These are phyloP conservation scores for Apophysomyces trapeziformis DNA, from an alignment of 371 early-diverging fungal species.

Conservation along the genomic window DNA sequence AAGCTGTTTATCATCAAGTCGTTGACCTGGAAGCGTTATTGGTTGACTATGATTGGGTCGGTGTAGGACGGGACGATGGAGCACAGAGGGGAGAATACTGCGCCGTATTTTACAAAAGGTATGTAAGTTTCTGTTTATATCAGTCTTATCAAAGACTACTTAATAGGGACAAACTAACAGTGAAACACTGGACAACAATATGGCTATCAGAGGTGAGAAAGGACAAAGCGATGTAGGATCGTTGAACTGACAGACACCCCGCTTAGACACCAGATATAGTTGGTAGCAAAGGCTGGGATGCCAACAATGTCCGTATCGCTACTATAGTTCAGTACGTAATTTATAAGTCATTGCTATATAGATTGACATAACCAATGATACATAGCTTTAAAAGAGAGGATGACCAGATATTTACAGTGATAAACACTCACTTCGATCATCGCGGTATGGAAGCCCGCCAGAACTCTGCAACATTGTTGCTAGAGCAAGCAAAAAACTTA, in stretches of 20 bases:
- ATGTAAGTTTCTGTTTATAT: not conserved
- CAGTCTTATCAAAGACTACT: not conserved
- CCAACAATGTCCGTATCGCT: constrained; percentile 44
- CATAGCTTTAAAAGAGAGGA: constrained; percentile 34
- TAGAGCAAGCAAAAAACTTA: constrained; percentile 14
- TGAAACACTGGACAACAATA: constrained; percentile 36
- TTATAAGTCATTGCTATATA: not conserved
- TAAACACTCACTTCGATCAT: constrained; percentile 50
- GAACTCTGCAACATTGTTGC: constrained; percentile 27
- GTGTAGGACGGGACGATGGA: constrained; percentile 54
- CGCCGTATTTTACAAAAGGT: constrained; percentile 52
- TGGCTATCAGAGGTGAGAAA: constrained; percentile 50
- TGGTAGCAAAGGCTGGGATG: constrained; percentile 49
- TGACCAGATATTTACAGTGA: constrained; percentile 28
- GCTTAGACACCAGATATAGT: constrained; percentile 38
- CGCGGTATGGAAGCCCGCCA: constrained; percentile 32
- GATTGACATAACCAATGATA: not conserved
- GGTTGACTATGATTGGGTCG: constrained; percentile 55
- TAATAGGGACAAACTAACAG: constrained; percentile 29
- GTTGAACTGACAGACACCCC: not conserved
- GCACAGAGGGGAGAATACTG: constrained; percentile 48
- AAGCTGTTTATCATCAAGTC: constrained; percentile 52
- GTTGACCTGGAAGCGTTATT: constrained; percentile 49
- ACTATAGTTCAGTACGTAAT: constrained; percentile 39
- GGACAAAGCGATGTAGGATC: not conserved